Percentiles rank a stretch among this genome's conserved stretches.
These are phyloP conservation scores for Xylaria sp. DNA, from an alignment of 2,329 filamentous ascomycete species.

Conservation along the genomic window DNA sequence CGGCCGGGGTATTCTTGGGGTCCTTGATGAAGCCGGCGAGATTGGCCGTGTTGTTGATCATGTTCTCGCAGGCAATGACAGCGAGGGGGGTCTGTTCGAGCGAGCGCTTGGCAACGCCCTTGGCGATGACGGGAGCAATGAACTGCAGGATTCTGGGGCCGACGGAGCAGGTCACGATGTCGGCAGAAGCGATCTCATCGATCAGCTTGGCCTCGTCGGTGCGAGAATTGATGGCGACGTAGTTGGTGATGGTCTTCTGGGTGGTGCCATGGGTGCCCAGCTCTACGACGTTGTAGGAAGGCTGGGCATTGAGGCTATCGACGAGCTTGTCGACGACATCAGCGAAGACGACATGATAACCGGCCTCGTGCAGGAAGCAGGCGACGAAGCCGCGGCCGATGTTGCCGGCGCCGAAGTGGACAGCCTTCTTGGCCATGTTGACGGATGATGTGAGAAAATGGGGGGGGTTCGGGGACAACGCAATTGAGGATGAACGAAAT, in stretches of 20 bases:
- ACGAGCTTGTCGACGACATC: conserved; percentile 90
- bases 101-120: conserved; percentile 84
- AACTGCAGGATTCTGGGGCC: conserved; percentile 96
- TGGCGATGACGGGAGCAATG: conserved; percentile 93
- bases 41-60: conserved; percentile 90
- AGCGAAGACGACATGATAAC: conserved; percentile 94
- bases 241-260: conserved; percentile 86
- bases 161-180: conserved; percentile 94
- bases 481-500: background rate
- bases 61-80: conserved; percentile 98
- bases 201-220: conserved; percentile 81
- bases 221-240: conserved; percentile 95
- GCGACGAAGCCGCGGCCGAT: conserved; percentile 87
- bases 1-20: conserved; percentile 70
- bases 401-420: conserved; percentile 87
- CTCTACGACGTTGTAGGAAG: conserved; percentile 90
- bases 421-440: conserved; percentile 68
- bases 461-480: background rate
- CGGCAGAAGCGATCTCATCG: conserved; percentile 83
- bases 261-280: conserved; percentile 80
- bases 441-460: background rate
- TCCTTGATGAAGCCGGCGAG: conserved; percentile 82
- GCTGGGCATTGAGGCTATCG: conserved; percentile 73
- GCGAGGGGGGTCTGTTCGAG: conserved; percentile 70
- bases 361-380: conserved; percentile 91